Evolutionary conservation across 164 flowering plant species (phyloP).

Genomic region (Magnolia sinica): DNA sequence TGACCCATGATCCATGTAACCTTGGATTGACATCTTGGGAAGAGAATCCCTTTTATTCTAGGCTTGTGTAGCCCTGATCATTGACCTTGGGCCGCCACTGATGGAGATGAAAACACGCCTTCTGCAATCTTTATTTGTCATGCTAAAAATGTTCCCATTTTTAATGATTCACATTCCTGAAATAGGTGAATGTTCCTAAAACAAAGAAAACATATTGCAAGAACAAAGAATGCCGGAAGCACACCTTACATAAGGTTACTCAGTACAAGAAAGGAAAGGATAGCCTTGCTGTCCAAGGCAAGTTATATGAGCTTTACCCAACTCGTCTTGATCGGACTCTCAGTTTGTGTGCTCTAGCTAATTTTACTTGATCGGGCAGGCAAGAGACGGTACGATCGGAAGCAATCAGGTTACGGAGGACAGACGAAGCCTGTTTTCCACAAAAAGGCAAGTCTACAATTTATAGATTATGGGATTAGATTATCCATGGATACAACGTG

Average conservation of each 20-base stretch:
- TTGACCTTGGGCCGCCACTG: background rate
- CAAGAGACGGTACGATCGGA: constrained; percentile 16
- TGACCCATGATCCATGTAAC: background rate
- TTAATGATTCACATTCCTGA: background rate
- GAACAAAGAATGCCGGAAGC: constrained; percentile 21
- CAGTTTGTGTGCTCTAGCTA: background rate
- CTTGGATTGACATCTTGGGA: background rate
- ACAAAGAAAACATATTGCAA: constrained; percentile 26
- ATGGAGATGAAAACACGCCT: background rate
- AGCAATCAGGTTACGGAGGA: constrained; percentile 17
- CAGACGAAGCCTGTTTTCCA: constrained; percentile 19
- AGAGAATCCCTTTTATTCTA: background rate
- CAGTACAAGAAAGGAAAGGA: constrained; percentile 25
- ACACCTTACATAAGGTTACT: constrained; percentile 22
- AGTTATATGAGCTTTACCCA: background rate
- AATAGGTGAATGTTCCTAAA: constrained; percentile 21
- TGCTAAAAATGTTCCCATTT: background rate
- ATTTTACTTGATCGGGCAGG: background rate
- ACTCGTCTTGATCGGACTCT: background rate
- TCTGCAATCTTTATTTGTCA: background rate
- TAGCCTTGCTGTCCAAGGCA: constrained; percentile 20
- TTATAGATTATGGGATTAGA: background rate
- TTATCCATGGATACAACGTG: background rate
- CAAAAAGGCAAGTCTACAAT: constrained; percentile 6
- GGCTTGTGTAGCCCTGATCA: background rate